Evolutionary conservation across 78 protist species (phyloP).

Genomic region (Speleostelium caveatum): DNA sequence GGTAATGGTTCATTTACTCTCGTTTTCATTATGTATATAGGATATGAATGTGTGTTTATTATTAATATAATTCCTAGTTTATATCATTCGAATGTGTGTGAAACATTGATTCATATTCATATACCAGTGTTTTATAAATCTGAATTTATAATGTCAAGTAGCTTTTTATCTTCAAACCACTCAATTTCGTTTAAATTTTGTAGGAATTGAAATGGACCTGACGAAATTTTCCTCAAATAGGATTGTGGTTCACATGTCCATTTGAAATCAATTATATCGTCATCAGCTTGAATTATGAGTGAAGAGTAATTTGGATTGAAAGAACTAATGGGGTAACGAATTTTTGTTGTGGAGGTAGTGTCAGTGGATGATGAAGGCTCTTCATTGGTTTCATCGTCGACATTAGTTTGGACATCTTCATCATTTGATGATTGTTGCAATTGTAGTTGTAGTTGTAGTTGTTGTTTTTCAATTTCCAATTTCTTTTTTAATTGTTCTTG

Average conservation of each 20-base stretch:
- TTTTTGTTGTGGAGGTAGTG: background rate
- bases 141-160: conserved; percentile 26
- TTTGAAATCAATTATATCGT: conserved; percentile 2
- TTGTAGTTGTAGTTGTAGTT: background rate
- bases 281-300: background rate
- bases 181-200: conserved; percentile 11
- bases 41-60: background rate
- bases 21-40: too few relatives aligned
- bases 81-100: too few relatives aligned
- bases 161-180: conserved; percentile 59
- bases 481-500: background rate
- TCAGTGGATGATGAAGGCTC: background rate
- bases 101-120: too few relatives aligned
- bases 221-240: conserved; percentile 46
- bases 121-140: too few relatives aligned
- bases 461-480: background rate
- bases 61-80: too few relatives aligned
- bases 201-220: conserved; percentile 47
- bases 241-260: conserved; percentile 38
- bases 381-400: background rate
- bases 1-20: too few relatives aligned
- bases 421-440: background rate
- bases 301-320: background rate
- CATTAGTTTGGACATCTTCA: background rate
- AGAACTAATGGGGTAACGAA: too few relatives aligned